These are phyloP conservation scores for Globisporangium spinosum DNA, from an alignment of 352 stramenopile species.

Conservation along the genomic window DNA sequence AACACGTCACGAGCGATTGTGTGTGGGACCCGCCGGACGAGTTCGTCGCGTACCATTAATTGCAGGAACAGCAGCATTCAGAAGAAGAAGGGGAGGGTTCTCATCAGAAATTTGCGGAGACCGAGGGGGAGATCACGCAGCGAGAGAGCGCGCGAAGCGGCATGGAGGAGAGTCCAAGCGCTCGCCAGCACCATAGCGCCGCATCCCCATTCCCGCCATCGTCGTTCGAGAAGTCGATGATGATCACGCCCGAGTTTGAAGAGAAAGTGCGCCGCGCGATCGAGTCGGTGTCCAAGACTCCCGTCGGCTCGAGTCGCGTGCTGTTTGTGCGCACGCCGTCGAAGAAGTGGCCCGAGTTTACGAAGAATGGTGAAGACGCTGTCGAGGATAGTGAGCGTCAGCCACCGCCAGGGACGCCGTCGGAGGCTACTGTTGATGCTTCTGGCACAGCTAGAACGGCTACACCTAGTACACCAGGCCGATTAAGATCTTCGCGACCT, in stretches of 20 bases:
- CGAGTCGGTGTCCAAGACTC: slow-evolving; percentile 37
- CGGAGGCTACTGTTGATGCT: not conserved
- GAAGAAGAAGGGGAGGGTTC: not conserved
- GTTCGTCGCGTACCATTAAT: slow-evolving; percentile 43
- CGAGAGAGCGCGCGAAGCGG: not conserved
- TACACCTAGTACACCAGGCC: not conserved
- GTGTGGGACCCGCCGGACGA: slow-evolving; percentile 60
- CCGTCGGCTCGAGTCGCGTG: slow-evolving; percentile 38
- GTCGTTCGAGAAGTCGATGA: slow-evolving; percentile 7
- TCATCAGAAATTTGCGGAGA: not conserved
- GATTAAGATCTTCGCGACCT: not conserved
- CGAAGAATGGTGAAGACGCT: not conserved
- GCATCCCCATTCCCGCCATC: too few species aligned
- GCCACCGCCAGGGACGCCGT: not conserved
- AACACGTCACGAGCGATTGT: slow-evolving; percentile 51
- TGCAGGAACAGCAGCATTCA: slow-evolving; percentile 13
- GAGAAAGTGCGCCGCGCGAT: slow-evolving; percentile 51
- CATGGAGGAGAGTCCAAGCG: not conserved
- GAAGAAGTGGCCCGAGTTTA: slow-evolving; percentile 18
- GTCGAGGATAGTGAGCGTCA: slow-evolving; percentile 1
- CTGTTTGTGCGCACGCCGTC: slow-evolving; percentile 42
- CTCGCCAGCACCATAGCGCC: not conserved
- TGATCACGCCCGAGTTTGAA: slow-evolving; percentile 50
- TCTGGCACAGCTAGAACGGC: not conserved
- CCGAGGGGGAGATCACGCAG: not conserved